Percentiles rank a stretch among this genome's conserved stretches.
phyloP scores from a whole-genome alignment of 2,329 filamentous ascomycete genomes.

The Fusarium chlamydosporum region DNA sequence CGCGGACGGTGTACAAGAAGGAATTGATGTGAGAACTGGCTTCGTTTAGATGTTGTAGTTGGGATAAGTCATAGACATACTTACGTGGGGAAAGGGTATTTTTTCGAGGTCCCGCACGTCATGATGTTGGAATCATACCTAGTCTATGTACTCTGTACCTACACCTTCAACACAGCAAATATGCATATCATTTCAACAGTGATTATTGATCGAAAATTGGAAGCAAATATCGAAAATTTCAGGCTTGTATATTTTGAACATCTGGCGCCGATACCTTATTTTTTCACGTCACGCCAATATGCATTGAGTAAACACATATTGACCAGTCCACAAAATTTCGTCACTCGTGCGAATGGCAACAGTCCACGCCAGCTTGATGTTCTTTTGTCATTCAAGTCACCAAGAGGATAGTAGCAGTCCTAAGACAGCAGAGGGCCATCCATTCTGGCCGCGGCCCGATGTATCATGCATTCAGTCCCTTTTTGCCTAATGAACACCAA shows the following conservation, averaged over 20 bases:
- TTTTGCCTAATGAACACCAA: constrained; percentile 68
- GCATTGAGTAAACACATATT: constrained; percentile 1
- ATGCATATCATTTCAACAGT: neutral
- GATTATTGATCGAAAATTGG: neutral
- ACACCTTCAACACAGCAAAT: constrained; percentile 4
- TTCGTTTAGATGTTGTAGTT: constrained; percentile 13
- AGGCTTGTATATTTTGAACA: constrained; percentile 30
- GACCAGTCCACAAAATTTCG: constrained; percentile 12
- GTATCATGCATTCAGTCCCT: constrained; percentile 66
- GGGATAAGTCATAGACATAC: constrained; percentile 14
- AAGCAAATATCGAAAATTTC: constrained; percentile 1
- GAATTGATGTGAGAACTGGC: constrained; percentile 1
- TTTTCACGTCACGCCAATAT: constrained; percentile 27
- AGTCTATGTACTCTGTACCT: constrained; percentile 2
- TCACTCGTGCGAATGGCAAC: constrained; percentile 45
- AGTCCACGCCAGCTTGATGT: constrained; percentile 56
- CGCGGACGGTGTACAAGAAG: neutral
- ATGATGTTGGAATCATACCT: constrained; percentile 37
- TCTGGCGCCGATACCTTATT: constrained; percentile 33
- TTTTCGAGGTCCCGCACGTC: constrained; percentile 50
- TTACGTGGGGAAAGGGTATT: constrained; percentile 46
- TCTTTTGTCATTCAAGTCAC: constrained; percentile 63
- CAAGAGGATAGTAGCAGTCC: constrained; percentile 61
- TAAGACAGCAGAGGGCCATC: constrained; percentile 63
- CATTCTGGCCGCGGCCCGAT: constrained; percentile 55